A percentile compares a stretch with the other conserved stretches of the same genome.
These are phyloP conservation scores for Avena insularis DNA, from an alignment of 176 grass and related monocot species.

Conservation along the genomic window DNA sequence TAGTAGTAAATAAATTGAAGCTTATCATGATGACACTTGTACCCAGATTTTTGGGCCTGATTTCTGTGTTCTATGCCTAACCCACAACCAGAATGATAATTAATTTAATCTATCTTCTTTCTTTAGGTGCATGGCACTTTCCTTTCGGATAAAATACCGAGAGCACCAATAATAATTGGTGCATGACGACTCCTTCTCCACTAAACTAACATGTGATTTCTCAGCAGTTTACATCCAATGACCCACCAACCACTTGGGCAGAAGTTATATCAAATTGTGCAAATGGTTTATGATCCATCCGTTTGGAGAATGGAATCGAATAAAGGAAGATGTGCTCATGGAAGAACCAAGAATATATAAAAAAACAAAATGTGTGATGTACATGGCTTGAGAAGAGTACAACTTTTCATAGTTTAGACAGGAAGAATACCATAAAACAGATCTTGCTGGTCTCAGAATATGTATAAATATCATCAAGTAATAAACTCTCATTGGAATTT, in stretches of 20 bases:
- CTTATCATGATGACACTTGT: constrained; percentile 12
- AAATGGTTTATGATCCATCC: constrained; percentile 40
- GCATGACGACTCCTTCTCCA: constrained; percentile 53
- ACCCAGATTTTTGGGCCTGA: constrained; percentile 49
- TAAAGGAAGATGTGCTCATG: constrained; percentile 36
- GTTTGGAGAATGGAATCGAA: constrained; percentile 43
- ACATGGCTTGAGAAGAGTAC: constrained; percentile 31
- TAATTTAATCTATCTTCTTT: constrained; percentile 39
- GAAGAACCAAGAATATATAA: constrained; percentile 49
- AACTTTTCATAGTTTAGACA: background rate
- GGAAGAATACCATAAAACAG: constrained; percentile 42
- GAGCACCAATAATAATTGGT: constrained; percentile 4
- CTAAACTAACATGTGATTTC: constrained; percentile 59
- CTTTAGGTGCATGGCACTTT: constrained; percentile 35
- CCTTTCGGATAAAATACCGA: constrained; percentile 9
- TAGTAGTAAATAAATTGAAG: background rate
- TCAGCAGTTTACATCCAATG: constrained; percentile 46
- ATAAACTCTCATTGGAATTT: constrained; percentile 47
- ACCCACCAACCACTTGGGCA: constrained; percentile 58
- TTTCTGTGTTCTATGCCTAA: constrained; percentile 45
- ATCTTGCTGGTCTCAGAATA: constrained; percentile 30
- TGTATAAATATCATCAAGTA: constrained; percentile 35
- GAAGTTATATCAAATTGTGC: constrained; percentile 37
- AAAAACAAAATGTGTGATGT: constrained; percentile 14
- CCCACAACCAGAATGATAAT: constrained; percentile 39